phyloP scores from a whole-genome alignment of 169 alveolate genomes.

The Plasmodium vivax region DNA sequence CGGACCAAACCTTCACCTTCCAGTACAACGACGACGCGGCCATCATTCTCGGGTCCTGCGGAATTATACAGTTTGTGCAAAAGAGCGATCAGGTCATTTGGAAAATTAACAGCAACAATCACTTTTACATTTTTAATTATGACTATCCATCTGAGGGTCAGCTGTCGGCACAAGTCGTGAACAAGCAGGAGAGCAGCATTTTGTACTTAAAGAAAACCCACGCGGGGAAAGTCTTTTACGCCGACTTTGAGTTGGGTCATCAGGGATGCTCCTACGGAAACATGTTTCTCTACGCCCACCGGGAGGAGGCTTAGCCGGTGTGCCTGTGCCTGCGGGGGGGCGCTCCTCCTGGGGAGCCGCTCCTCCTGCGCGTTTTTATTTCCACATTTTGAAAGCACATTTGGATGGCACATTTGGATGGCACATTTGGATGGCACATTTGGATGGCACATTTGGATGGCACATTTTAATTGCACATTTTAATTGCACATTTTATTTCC shows the following conservation, averaged over 20 bases:
- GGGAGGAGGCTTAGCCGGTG: not conserved
- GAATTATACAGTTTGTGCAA: conserved; percentile 11
- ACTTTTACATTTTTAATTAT: conserved; percentile 39
- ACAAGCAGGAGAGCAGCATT: not conserved
- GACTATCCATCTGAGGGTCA: conserved; percentile 14
- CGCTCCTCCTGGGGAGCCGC: not conserved
- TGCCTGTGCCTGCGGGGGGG: not conserved
- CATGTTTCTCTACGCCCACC: not conserved
- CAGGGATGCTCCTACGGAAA: conserved; percentile 5
- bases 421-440: too few relatives aligned
- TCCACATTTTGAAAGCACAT: not conserved
- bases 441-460: too few relatives aligned
- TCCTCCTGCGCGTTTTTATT: not conserved
- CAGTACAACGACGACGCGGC: conserved; percentile 7
- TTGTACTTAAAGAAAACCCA: conserved; percentile 23
- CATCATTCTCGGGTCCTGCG: conserved; percentile 34
- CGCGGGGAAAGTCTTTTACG: not conserved
- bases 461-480: too few relatives aligned
- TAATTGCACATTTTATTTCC: too few relatives aligned
- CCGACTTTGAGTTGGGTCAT: conserved; percentile 40
- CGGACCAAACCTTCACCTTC: not conserved
- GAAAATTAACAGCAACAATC: conserved; percentile 27
- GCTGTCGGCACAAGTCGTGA: not conserved
- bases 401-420: too few relatives aligned
- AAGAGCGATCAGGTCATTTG: conserved; percentile 23